phyloP scores from a whole-genome alignment of 768 basidiomycete genomes.

The Asterophora parasitica region DNA sequence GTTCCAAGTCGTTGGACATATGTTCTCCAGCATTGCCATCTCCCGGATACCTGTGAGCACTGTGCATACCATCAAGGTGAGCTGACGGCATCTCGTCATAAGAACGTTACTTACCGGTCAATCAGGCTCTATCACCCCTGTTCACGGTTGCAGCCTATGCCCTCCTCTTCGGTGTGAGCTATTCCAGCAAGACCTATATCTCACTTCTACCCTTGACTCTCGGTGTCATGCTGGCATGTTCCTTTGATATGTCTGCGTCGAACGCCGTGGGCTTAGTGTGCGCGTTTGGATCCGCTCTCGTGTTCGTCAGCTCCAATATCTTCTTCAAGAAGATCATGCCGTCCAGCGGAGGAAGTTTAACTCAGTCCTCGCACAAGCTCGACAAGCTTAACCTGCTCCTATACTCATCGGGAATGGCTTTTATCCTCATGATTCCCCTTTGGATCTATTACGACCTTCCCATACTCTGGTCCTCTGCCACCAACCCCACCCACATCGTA shows the following conservation, averaged over 20 bases:
- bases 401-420: constrained; percentile 93
- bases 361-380: constrained; percentile 62
- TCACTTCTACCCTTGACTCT: constrained; percentile 92
- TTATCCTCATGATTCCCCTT: constrained; percentile 92
- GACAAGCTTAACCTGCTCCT: constrained; percentile 96
- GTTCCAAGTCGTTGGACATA: constrained; percentile 97
- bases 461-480: constrained; percentile 46
- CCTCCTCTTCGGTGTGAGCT: constrained; percentile 87
- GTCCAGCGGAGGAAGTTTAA: constrained; percentile 37
- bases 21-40: constrained; percentile 97
- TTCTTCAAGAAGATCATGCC: constrained; percentile 99
- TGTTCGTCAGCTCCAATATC: constrained; percentile 98
- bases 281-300: constrained; percentile 93
- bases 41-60: constrained; percentile 95
- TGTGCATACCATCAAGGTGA: constrained; percentile 98
- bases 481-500: constrained; percentile 35
- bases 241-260: constrained; percentile 86
- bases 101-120: constrained; percentile 1
- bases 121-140: constrained; percentile 88
- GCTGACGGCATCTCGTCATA: not conserved
- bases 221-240: constrained; percentile 97
- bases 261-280: constrained; percentile 85
- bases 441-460: constrained; percentile 90
- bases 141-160: constrained; percentile 98
- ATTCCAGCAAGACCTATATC: constrained; percentile 86